Conservation (phyloP, 2,329 filamentous ascomycete genomes). For the Orbilia javanica region DNA sequence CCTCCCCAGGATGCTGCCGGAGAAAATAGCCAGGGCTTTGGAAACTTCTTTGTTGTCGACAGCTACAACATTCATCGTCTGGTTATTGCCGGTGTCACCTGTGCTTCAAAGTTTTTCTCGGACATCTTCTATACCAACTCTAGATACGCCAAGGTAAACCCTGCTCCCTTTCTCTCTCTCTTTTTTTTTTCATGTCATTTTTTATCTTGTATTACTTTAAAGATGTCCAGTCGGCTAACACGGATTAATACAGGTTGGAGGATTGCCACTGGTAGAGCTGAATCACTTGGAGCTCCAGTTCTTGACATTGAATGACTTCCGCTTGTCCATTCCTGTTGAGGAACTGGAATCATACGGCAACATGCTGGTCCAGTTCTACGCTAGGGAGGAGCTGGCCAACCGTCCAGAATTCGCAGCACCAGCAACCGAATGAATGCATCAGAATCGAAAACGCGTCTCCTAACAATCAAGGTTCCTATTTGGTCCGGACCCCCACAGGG, state of each 20-base stretch:
- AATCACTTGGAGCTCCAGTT: slow-evolving; percentile 98
- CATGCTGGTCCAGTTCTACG: slow-evolving; percentile 98
- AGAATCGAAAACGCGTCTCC: background rate
- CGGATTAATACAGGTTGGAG: slow-evolving; percentile 78
- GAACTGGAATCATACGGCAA: slow-evolving; percentile 97
- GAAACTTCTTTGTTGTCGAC: slow-evolving; percentile 91
- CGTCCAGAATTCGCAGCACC: slow-evolving; percentile 64
- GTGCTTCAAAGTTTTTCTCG: slow-evolving; percentile 99
- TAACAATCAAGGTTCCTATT: slow-evolving; percentile 8
- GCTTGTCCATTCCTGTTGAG: slow-evolving; percentile 90
- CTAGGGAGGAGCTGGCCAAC: slow-evolving; percentile 83
- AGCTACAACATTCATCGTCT: slow-evolving; percentile 98
- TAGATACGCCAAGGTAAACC: slow-evolving; percentile 90
- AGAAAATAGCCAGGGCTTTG: slow-evolving; percentile 65
- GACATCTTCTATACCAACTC: slow-evolving; percentile 99
- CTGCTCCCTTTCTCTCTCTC: background rate
- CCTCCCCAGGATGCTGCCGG: slow-evolving; percentile 46
- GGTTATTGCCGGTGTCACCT: slow-evolving; percentile 96
- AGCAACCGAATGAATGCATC: slow-evolving; percentile 37
- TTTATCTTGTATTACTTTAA: no score
- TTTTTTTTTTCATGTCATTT: no score
- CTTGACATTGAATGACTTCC: slow-evolving; percentile 93
- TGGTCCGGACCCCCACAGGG: background rate
- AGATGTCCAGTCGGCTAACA: slow-evolving; percentile 58
- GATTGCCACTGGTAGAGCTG: slow-evolving; percentile 88